Conservation (phyloP, 2,329 filamentous ascomycete species). For the Simplicillium aogashimaense region DNA sequence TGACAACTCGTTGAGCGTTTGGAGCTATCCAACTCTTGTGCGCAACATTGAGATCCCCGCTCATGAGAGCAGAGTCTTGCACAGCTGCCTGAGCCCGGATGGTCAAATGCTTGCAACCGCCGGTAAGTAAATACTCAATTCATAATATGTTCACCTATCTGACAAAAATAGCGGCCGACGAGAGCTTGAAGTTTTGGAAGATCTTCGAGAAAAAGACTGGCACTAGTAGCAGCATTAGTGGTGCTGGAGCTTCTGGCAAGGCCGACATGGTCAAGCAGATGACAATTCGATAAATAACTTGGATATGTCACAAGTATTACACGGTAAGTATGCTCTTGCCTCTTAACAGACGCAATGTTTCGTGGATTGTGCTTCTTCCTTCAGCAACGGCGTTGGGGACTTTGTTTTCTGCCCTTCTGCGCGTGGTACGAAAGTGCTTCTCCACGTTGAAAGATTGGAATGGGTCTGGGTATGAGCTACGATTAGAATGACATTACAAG, state of each 20-base stretch:
- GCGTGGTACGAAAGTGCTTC: constrained; percentile 41
- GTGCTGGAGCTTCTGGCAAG: constrained; percentile 62
- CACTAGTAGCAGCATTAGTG: constrained; percentile 51
- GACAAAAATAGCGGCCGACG: constrained; percentile 61
- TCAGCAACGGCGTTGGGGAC: constrained; percentile 42
- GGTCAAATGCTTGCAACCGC: constrained; percentile 97
- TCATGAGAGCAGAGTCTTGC: constrained; percentile 91
- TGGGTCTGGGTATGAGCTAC: constrained; percentile 16
- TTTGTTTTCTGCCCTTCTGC: constrained; percentile 27
- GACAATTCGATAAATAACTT: constrained; percentile 64
- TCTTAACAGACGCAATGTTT: constrained; percentile 27
- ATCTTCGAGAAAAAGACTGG: constrained; percentile 98
- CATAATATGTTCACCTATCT: not conserved
- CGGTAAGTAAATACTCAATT: constrained; percentile 35
- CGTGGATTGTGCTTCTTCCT: constrained; percentile 25
- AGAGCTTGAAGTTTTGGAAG: constrained; percentile 99
- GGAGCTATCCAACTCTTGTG: constrained; percentile 95
- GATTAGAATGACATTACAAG: not conserved
- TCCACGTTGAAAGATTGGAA: constrained; percentile 24
- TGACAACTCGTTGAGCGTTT: constrained; percentile 98
- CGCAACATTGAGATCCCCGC: constrained; percentile 97
- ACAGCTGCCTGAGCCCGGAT: constrained; percentile 94
- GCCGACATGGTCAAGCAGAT: constrained; percentile 88
- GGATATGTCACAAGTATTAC: constrained; percentile 16
- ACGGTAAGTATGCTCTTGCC: constrained; percentile 36